Evolutionary conservation across 169 alveolate genomes (phyloP).

Genomic region (Eimeria brunetti): DNA sequence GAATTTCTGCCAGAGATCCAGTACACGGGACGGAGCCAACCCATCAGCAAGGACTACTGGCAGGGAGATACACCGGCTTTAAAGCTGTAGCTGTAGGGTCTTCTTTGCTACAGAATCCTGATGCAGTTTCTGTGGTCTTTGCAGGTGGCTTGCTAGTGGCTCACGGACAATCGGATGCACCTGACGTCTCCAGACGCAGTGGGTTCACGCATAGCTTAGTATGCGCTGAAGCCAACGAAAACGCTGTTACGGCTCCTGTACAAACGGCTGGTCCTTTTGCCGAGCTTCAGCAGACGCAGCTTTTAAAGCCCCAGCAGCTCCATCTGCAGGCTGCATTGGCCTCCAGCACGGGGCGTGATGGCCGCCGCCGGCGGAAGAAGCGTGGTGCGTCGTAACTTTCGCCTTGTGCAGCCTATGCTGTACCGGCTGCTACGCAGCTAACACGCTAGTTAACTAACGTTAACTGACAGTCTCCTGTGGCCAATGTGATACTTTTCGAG

Average conservation of each 20-base stretch:
- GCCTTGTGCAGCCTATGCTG: not conserved
- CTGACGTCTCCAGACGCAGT: not conserved
- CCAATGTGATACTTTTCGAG: not conserved
- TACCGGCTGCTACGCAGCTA: not conserved
- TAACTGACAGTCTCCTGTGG: not conserved
- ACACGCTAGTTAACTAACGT: not conserved
- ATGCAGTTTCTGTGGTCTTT: not conserved
- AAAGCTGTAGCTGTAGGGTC: not conserved
- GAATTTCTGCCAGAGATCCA: not conserved
- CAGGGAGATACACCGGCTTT: not conserved
- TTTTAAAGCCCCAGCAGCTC: not conserved
- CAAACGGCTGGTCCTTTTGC: not conserved
- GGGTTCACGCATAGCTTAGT: not conserved
- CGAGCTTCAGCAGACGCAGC: not conserved
- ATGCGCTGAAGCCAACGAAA: not conserved
- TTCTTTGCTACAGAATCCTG: not conserved
- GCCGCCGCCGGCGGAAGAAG: slow-evolving; percentile 63
- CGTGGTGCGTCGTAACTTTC: slow-evolving; percentile 29
- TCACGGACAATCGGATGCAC: not conserved
- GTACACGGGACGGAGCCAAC: not conserved
- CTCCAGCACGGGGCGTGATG: slow-evolving; percentile 38
- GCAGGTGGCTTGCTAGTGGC: not conserved
- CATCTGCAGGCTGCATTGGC: slow-evolving; percentile 15
- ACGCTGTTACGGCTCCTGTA: not conserved
- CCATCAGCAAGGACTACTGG: not conserved